Evolutionary conservation across 2,329 filamentous ascomycete species (phyloP), one percentile per base, ranked within the genome.

Genomic region (Claviceps spartinae): DNA sequence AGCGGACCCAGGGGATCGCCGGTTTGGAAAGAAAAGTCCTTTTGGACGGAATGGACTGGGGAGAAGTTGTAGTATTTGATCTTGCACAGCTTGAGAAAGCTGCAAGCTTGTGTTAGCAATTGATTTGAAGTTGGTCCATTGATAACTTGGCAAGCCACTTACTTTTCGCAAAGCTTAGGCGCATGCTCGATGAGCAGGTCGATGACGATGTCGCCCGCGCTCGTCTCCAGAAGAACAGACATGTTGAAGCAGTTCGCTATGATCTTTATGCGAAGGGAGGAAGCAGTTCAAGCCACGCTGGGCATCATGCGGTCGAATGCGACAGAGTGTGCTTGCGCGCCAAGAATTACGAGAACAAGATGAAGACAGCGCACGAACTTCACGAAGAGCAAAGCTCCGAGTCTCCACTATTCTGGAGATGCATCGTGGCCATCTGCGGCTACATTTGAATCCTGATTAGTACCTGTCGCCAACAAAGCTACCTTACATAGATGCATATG

Each of bases 11-110:
- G 82, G 13, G 91, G 91, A 63, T 97, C 93, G 65, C 91, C 91
- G 36, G 88, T 94, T 69, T 97, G 91, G 69, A 95, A 95, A 55
- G 90, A 95, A 70, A 96, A 97, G 69, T 88, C 83, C 67, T 91
- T 93, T 65, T 96, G 93, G 40, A 98, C 81, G 59, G 85, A 89
- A 71, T 96, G 88, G 51, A 97, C 73, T 26, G 91, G 93, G 5
- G 89, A 83, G 68, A 94, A 97, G 73, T 97, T 97, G 81, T 96
- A 98, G 73, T 97, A 98, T 73, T 96, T 98, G 70, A 89, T 76
- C 72, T 97, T 97, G 81, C 93, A 96, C 61, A 98, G 86, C 77
- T 98, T 97, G 53, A 98, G 75, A 68, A 98, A 97, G 77, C 88
- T 94, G 68, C 73, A 75, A 34, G 56, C 22, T 5, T 18, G 30